A percentile compares a stretch with the other conserved stretches of the same genome.
Conservation (phyloP, 257 asterid species). For the Solanum medicagineum region DNA sequence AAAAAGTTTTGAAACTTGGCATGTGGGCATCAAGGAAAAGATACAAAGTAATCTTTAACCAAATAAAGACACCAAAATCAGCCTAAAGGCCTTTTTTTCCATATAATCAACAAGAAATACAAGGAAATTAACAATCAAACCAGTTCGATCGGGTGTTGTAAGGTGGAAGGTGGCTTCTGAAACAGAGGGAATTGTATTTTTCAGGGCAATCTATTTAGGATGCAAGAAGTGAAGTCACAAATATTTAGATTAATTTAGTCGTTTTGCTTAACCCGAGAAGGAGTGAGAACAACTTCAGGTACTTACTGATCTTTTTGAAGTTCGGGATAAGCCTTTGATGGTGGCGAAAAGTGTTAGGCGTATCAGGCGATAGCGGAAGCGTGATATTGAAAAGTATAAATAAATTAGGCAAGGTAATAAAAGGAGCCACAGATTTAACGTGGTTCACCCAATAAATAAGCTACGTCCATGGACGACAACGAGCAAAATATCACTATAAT, state of each 20-base stretch:
- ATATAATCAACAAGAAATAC: neutral
- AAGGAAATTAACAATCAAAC: neutral
- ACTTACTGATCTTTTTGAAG: slow-evolving; percentile 11
- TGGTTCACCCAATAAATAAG: too few relatives aligned
- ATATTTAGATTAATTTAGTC: neutral
- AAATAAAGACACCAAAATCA: neutral
- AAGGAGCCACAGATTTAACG: too few relatives aligned
- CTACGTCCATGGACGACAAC: too few relatives aligned
- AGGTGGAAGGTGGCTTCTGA: too few relatives aligned
- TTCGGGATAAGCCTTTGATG: slow-evolving; percentile 15
- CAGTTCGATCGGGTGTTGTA: neutral
- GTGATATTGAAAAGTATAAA: too few relatives aligned
- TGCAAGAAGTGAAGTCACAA: neutral
- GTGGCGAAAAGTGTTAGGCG: slow-evolving; percentile 29
- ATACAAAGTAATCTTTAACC: neutral
- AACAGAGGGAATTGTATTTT: too few relatives aligned
- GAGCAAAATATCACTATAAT: too few relatives aligned
- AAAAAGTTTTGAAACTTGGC: neutral
- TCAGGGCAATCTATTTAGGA: neutral
- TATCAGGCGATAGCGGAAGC: too few relatives aligned
- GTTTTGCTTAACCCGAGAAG: neutral
- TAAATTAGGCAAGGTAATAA: too few relatives aligned
- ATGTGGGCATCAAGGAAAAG: neutral
- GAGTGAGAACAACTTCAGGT: neutral
- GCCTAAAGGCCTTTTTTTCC: neutral